A percentile compares a stretch with the other conserved stretches of the same genome.
Conservation (phyloP, 2,329 filamentous ascomycete species). For the Orbilia quercus region DNA sequence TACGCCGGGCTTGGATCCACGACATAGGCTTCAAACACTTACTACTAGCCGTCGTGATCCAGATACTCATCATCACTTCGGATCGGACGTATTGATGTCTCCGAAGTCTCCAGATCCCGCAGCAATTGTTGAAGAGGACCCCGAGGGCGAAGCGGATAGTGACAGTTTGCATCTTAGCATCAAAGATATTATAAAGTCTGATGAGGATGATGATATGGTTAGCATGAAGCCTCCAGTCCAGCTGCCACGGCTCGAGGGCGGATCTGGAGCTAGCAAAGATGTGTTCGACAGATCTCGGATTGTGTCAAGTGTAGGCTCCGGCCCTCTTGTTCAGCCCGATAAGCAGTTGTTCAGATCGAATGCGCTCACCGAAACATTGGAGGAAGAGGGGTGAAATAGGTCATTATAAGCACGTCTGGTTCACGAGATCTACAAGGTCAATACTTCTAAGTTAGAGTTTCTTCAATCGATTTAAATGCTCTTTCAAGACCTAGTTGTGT, state of each 20-base stretch:
- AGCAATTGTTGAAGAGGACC: slow-evolving; percentile 10
- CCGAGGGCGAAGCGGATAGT: slow-evolving; percentile 5
- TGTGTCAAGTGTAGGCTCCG: neutral
- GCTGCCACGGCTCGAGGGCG: slow-evolving; percentile 1
- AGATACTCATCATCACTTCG: slow-evolving; percentile 26
- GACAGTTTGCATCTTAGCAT: slow-evolving; percentile 5
- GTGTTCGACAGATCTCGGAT: slow-evolving; percentile 6
- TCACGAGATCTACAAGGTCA: too few species aligned
- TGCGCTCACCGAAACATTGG: neutral
- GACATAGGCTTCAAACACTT: neutral
- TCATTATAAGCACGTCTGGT: too few species aligned
- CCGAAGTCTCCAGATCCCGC: slow-evolving; percentile 14
- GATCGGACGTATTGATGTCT: slow-evolving; percentile 8
- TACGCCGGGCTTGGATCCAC: slow-evolving; percentile 15
- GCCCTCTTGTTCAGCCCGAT: neutral
- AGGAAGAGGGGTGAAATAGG: neutral
- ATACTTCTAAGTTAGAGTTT: too few species aligned
- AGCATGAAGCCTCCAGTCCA: neutral
- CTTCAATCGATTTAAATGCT: too few species aligned
- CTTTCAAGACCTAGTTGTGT: too few species aligned
- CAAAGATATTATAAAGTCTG: neutral
- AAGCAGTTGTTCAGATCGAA: neutral
- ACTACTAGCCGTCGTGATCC: slow-evolving; percentile 8
- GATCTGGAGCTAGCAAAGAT: slow-evolving; percentile 7
- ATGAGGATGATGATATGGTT: neutral